These are phyloP conservation scores for Pichia inconspicua DNA, from an alignment of 1,139 yeast genomes.

Conservation along the genomic window DNA sequence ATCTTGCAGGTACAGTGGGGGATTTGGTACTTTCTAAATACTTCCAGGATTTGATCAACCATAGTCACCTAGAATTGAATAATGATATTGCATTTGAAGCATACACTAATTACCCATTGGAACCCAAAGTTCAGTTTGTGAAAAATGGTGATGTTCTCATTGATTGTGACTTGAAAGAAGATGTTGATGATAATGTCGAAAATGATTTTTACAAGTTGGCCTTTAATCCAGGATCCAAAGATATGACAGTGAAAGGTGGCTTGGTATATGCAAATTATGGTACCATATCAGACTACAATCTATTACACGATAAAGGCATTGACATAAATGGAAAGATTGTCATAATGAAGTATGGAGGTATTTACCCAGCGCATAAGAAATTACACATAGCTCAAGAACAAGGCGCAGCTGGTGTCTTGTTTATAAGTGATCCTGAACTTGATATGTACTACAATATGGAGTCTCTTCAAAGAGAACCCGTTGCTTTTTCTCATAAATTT, in stretches of 20 bases:
- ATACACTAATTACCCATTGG: conserved; percentile 51
- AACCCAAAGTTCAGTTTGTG: conserved; percentile 24
- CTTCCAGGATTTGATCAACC: conserved; percentile 48
- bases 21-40: conserved; percentile 65
- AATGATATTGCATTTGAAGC: conserved; percentile 45
- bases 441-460: conserved; percentile 28
- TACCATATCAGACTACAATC: conserved; percentile 45
- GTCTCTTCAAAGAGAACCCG: conserved; percentile 54
- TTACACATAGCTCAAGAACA: conserved; percentile 41
- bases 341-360: conserved; percentile 44
- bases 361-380: conserved; percentile 39
- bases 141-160: conserved; percentile 14
- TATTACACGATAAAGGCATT: conserved; percentile 33
- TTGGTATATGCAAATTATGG: conserved; percentile 63
- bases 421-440: conserved; percentile 40
- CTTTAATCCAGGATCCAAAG: conserved; percentile 62
- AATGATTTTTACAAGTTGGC: conserved; percentile 30
- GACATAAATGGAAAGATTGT: conserved; percentile 41
- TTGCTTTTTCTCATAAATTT: conserved; percentile 55
- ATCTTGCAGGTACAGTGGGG: conserved; percentile 80
- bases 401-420: conserved; percentile 50
- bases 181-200: conserved; percentile 10
- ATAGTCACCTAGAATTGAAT: conserved; percentile 47
- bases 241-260: conserved; percentile 47
- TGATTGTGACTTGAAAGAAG: conserved; percentile 28